Base-by-base conservation (phyloP, 352 stramenopile species). In the Globisporangium cederbergense region DNA sequence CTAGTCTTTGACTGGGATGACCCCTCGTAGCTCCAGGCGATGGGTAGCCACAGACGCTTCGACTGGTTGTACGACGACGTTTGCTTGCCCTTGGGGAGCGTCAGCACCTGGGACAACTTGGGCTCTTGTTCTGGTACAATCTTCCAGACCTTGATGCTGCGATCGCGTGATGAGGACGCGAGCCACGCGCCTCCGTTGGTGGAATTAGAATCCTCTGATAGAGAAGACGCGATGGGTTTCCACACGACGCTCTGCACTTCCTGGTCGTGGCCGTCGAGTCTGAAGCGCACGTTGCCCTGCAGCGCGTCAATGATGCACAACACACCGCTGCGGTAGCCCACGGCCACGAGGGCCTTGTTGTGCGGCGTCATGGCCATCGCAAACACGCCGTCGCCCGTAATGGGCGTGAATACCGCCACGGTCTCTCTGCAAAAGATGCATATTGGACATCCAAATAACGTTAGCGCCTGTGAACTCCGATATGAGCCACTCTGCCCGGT, bases 281-380 rank as follows among this genome's bases (percentile, higher is more conserved):
- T 76, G 34, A 84, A 68, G 0, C 65, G 65, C 4, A 90, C 53
- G 13, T 16, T 60, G 0, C 75, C 68, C 45, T 75, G 64, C 0
- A 65, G 58, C 18, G 70, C 52, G 34, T 91, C 77, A 1, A 91
- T 56, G n/a, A 92, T 43, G 36, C 83, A 88, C 3, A 93, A 56
- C 14, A 79, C 66, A 2, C 85, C 85, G 65, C 83, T 93, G 18
- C 85, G 76, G 61, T 83, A 93, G 25, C 85, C 85, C 10, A 93
- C 76, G 8, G 83, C 85, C 16, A 91, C 72, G 11, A 89, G 54
- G n/a, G 66, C 47, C 57, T 76, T 80, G 51, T 84, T 75, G 6
- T 78, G 70, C 8, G 80, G 80, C 30, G 80, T 73, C 4, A 84
- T 75, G 1, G 72, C 77, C 71, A 91, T 78, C 4, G 71, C 74